Base-by-base conservation (phyloP, 208 protist genomes). In the Tritrichomonas foetus region DNA sequence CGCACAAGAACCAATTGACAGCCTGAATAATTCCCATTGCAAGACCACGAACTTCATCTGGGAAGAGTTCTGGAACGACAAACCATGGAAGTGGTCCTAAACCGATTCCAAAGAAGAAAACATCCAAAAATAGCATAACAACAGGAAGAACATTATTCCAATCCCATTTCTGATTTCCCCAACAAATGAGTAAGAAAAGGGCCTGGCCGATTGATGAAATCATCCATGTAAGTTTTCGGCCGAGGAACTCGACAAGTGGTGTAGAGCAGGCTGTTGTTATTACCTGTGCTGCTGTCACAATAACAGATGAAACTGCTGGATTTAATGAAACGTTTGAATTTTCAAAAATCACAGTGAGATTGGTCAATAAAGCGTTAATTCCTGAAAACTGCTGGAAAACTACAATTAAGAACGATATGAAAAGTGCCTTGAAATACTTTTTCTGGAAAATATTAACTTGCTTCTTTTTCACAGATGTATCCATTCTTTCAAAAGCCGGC, bases 371-470 rank as follows among this genome's bases (percentile, higher is more conserved):
- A 8, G 33, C 69, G 25, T 78, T 78, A 16, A 78, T 16, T 5
- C 69, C 69, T 47, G 69, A 78, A 78, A 78, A 78, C 25, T 78
- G 69, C 22, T 78, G 69, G 69, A 78, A 78, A 5, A 78, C 9
- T 5, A 78, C 69, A 47, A 27, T 47, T 2, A 47, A 3, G 3
- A 78, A 5, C 1, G 69, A 78, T 47, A 78, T 39, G 25, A 78
- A 30, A 39, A 39, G 8, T 49, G 69, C 14, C 36, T 49, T 49
- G 9, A 78, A 1, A 22, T 78, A 78, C 9, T 49, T 78, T 36
- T 39, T 78, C 47, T 11, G 39, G 22, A 78, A 22, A 2, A 78
- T 64, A 25, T 8, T 64, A 22, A 78, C 64, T 30, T 78, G 3
- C 25, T 47, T 47, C 3, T n/a, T 47, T 49, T 9, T 14, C 69